A percentile compares a stretch with the other conserved stretches of the same genome.
Evolutionary conservation across 179 eudicot genomes (phyloP).

Genomic region (Amaranthus tricolor): DNA sequence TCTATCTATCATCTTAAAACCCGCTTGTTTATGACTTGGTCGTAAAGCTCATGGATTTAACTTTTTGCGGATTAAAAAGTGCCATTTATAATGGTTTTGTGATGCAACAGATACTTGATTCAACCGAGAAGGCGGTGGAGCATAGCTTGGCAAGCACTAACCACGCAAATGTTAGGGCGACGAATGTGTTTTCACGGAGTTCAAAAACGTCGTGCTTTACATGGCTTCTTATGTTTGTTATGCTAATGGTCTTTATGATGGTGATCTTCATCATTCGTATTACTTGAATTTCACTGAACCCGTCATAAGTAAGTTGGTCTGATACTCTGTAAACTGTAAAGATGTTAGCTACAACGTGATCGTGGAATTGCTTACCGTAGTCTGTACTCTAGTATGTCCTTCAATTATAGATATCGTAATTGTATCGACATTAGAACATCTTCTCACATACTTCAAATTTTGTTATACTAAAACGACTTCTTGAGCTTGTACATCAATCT

Average conservation of each 20-base stretch:
- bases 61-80: not conserved
- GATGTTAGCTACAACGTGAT: too few species aligned
- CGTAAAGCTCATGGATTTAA: not conserved
- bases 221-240: slow-evolving; percentile 73
- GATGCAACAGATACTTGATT: slow-evolving; percentile 69
- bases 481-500: too few species aligned
- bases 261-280: slow-evolving; percentile 83
- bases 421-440: too few species aligned
- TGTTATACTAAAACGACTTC: too few species aligned
- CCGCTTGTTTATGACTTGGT: not conserved
- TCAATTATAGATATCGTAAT: too few species aligned
- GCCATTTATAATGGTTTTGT: slow-evolving; percentile 8
- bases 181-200: slow-evolving; percentile 54
- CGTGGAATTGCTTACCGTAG: too few species aligned
- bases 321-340: too few species aligned
- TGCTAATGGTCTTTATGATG: slow-evolving; percentile 78
- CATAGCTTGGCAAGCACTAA: slow-evolving; percentile 89
- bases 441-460: too few species aligned
- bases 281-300: slow-evolving; percentile 32
- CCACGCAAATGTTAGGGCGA: slow-evolving; percentile 56
- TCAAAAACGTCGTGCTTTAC: slow-evolving; percentile 81
- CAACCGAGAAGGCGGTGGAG: slow-evolving; percentile 89
- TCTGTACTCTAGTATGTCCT: too few species aligned
- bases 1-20: not conserved
- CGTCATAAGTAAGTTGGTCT: not conserved